These are phyloP conservation scores for Funneliformis geosporum DNA, from an alignment of 192 early-diverging fungal species.

Conservation along the genomic window DNA sequence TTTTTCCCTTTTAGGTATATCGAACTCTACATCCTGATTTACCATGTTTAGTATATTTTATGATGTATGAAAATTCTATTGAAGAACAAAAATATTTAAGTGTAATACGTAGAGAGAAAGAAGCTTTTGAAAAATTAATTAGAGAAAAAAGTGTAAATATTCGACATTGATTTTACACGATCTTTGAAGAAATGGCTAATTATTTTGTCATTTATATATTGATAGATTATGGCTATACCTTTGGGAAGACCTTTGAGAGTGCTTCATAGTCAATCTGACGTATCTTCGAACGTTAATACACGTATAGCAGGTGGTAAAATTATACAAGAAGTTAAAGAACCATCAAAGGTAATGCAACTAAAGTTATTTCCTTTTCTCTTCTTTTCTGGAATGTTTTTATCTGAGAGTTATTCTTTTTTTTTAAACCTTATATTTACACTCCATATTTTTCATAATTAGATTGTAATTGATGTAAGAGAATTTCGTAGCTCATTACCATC, in stretches of 20 bases:
- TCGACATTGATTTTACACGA: background rate
- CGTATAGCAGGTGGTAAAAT: constrained; percentile 65
- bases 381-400: background rate
- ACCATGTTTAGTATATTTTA: constrained; percentile 81
- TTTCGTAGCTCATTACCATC: constrained; percentile 90
- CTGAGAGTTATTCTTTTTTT: background rate
- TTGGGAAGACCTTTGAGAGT: constrained; percentile 48
- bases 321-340: background rate
- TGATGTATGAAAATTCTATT: constrained; percentile 91
- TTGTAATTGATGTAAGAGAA: constrained; percentile 92
- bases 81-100: constrained; percentile 94
- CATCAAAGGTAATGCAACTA: constrained; percentile 21
- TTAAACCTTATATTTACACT: constrained; percentile 13
- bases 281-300: constrained; percentile 50
- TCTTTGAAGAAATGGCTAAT: no score
- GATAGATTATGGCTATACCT: constrained; percentile 77
- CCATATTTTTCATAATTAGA: constrained; percentile 22
- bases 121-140: constrained; percentile 92
- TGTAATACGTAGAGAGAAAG: constrained; percentile 82
- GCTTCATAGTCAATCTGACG: constrained; percentile 7
- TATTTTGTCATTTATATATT: constrained; percentile 1
- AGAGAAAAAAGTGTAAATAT: constrained; percentile 74
- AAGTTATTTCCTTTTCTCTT: background rate
- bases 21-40: constrained; percentile 51
- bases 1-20: constrained; percentile 59